Evolutionary conservation across 2,329 filamentous ascomycete genomes (phyloP), one percentile per base, ranked within the genome.

Genomic region (Zasmidium angulare): DNA sequence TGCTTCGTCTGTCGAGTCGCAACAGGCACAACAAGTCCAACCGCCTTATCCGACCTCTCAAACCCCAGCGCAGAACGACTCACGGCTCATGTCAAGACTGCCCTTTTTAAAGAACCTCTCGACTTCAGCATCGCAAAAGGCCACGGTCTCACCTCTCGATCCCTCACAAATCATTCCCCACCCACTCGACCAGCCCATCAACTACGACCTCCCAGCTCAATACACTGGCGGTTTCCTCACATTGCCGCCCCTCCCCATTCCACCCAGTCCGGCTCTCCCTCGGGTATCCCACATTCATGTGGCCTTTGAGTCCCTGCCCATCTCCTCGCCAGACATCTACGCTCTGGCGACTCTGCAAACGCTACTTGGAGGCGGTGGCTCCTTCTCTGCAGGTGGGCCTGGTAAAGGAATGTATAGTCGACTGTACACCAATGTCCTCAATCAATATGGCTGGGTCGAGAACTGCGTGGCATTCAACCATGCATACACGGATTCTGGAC

Each of bases 361-460:
- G 1, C 88, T 99, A 10, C 90, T 99, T 31, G 95, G 95, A 59
- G 95, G 95, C 50, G 95, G 95, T 51, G 95, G 95, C 22, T 97
- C 93, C 57, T 99, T 99, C 80, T 96, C 91, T 17, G 95, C 95
- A 55, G 95, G 95, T 69, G 95, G 95, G 0, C 95, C 95, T 3
- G 95, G 95, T 55, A 99, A 99, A 81, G 95, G 95, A 75, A 99
- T 99, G 95, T 98, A 98, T 82, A 96, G 91, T 40, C 89, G 95
- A 12, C 85, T 99, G 9, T 99, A 97, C 82, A 98, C 93, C 64
- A 96, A 97, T 74, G 93, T 98, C 0, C 85, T 99, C 53, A 99
- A 99, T 80, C 93, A 98, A 78, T 88, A 96, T 78, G 91, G 90
- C 68, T 99, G 93, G 93, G 91, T 99, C 23, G 95, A 99, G 78